These are phyloP conservation scores for Emmonsiellopsis sp. DNA, from an alignment of 2,329 filamentous ascomycete species.

Conservation along the genomic window DNA sequence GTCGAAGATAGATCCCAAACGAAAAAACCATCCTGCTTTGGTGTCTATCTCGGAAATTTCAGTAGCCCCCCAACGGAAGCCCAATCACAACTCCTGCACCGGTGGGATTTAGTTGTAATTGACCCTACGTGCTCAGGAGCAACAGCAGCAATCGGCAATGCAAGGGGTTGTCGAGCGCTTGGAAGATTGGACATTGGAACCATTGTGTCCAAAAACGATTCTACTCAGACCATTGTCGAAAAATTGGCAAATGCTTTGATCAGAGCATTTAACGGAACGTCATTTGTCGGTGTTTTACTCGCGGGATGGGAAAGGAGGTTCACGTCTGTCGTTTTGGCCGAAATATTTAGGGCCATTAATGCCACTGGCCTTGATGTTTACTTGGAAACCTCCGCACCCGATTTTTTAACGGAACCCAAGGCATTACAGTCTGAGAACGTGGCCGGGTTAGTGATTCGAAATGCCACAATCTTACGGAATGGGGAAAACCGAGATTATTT, in stretches of 20 bases:
- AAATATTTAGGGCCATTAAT: constrained; percentile 25
- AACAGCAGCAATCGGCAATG: constrained; percentile 22
- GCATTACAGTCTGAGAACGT: constrained; percentile 27
- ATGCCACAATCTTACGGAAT: constrained; percentile 32
- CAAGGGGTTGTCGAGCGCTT: constrained; percentile 16
- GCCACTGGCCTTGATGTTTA: constrained; percentile 33
- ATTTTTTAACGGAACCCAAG: constrained; percentile 30
- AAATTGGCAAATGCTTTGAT: constrained; percentile 22
- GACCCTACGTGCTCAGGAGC: constrained; percentile 33
- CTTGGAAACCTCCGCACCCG: constrained; percentile 33
- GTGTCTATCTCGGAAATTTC: constrained; percentile 36
- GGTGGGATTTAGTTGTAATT: constrained; percentile 38
- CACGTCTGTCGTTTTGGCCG: constrained; percentile 19
- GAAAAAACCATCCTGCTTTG: constrained; percentile 29
- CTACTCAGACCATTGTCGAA: constrained; percentile 19
- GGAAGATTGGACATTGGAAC: constrained; percentile 25
- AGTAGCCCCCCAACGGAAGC: constrained; percentile 20
- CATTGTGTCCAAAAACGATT: constrained; percentile 15
- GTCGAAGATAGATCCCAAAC: constrained; percentile 6
- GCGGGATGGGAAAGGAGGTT: constrained; percentile 33
- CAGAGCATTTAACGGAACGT: constrained; percentile 17
- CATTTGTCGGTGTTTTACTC: constrained; percentile 34
- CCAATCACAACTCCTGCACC: constrained; percentile 28
- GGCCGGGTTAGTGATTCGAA: constrained; percentile 32
- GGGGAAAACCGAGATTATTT: constrained; percentile 39